A percentile compares a stretch with the other conserved stretches of the same genome.
Conservation (phyloP, 2,329 filamentous ascomycete genomes). For the Fusarium robinianum region DNA sequence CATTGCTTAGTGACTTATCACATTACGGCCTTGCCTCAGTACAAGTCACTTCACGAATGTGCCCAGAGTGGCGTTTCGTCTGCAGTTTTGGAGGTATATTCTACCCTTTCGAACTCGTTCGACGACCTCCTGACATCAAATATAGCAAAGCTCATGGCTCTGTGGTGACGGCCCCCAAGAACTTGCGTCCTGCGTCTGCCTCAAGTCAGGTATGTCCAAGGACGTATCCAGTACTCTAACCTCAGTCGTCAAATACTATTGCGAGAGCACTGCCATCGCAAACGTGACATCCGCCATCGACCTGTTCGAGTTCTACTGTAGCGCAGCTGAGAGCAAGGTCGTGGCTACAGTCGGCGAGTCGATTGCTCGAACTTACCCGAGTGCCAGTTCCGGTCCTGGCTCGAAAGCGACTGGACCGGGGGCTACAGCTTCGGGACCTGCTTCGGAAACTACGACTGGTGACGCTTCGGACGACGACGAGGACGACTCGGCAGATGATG, state of each 20-base stretch:
- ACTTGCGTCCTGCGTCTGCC: conserved; percentile 57
- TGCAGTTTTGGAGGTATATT: conserved; percentile 46
- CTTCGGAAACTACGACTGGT: conserved; percentile 5
- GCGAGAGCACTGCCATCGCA: conserved; percentile 48
- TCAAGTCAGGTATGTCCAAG: conserved; percentile 54
- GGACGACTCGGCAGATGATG: neutral
- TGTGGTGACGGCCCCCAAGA: conserved; percentile 54
- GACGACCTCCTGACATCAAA: neutral
- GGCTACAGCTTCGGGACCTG: conserved; percentile 19
- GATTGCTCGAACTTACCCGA: conserved; percentile 18
- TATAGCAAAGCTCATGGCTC: conserved; percentile 41
- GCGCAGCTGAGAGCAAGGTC: conserved; percentile 50
- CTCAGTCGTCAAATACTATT: conserved; percentile 50
- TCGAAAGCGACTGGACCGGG: conserved; percentile 13
- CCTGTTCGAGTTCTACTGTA: conserved; percentile 55
- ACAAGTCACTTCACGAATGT: conserved; percentile 49
- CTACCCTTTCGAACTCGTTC: rapidly evolving
- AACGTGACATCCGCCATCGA: conserved; percentile 52
- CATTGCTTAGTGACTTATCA: conserved; percentile 54
- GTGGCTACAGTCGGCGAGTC: conserved; percentile 50
- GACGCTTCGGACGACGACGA: neutral
- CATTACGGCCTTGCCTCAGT: conserved; percentile 56
- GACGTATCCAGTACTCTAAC: conserved; percentile 50
- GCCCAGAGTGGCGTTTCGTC: conserved; percentile 50
- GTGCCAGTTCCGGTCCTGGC: conserved; percentile 22